Conservation (phyloP, 441 rosid species). For the Croton setiger region DNA sequence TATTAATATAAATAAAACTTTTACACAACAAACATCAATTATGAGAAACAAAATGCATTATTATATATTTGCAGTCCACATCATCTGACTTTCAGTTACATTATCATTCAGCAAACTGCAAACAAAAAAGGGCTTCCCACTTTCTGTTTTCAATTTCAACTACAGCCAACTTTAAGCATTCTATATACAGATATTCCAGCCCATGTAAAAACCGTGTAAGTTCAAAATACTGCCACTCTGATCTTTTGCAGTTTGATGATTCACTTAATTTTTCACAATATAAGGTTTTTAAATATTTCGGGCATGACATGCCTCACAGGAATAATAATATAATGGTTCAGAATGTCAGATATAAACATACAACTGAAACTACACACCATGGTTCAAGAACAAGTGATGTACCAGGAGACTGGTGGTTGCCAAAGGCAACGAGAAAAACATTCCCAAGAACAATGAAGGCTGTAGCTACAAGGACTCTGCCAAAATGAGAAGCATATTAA, state of each 20-base stretch:
- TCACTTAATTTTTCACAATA: not conserved
- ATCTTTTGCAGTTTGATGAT: not conserved
- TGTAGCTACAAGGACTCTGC: constrained; percentile 88
- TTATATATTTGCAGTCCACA: not conserved
- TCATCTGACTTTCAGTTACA: not conserved
- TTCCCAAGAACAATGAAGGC: constrained; percentile 95
- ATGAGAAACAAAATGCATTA: not conserved
- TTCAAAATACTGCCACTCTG: not conserved
- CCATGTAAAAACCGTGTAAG: not conserved
- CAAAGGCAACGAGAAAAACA: constrained; percentile 89
- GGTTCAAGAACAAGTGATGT: constrained; percentile 21
- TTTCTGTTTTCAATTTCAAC: constrained; percentile 5
- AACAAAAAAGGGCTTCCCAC: not conserved
- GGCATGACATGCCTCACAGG: not conserved
- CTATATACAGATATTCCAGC: not conserved
- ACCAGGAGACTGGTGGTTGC: constrained; percentile 99
- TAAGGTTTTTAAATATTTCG: not conserved
- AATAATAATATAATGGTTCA: not conserved
- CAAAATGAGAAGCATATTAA: constrained; percentile 15
- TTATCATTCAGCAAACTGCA: not conserved
- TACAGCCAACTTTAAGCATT: not conserved
- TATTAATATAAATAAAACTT: not conserved
- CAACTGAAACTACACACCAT: not conserved
- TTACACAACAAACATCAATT: not conserved
- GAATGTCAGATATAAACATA: constrained; percentile 5